Conservation (phyloP, 2,329 filamentous ascomycete genomes). For the Epicoccum sorghinum region DNA sequence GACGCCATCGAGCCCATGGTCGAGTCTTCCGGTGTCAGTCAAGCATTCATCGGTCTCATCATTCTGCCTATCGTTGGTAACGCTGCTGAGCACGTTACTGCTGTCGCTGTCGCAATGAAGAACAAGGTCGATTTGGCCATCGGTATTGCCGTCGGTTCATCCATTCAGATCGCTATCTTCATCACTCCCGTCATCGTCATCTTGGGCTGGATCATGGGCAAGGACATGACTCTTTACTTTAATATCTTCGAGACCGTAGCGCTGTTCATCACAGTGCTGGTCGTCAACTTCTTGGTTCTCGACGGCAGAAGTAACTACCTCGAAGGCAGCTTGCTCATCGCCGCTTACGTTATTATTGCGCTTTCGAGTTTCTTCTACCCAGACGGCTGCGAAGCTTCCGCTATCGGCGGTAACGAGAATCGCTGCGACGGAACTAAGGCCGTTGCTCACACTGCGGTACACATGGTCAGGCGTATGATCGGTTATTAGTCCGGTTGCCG, state of each 20-base stretch:
- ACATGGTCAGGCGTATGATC: constrained; percentile 11
- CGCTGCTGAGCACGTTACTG: constrained; percentile 80
- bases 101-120: constrained; percentile 79
- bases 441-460: constrained; percentile 5
- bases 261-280: constrained; percentile 80
- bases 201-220: constrained; percentile 78
- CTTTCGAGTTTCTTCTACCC: constrained; percentile 59
- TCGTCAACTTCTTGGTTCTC: constrained; percentile 85
- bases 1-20: constrained; percentile 74
- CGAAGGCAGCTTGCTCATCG: constrained; percentile 77
- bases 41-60: constrained; percentile 81
- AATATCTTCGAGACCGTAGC: constrained; percentile 70
- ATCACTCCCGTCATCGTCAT: constrained; percentile 78
- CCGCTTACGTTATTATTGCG: constrained; percentile 80
- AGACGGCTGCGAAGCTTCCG: constrained; percentile 46
- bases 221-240: constrained; percentile 70
- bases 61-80: constrained; percentile 84
- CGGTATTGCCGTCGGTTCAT: constrained; percentile 78
- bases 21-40: constrained; percentile 63
- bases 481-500: constrained; percentile 6
- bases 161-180: constrained; percentile 80
- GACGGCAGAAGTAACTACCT: constrained; percentile 85
- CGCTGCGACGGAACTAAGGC: constrained; percentile 1
- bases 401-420: constrained; percentile 52
- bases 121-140: constrained; percentile 87